phyloP scores from a whole-genome alignment of 257 asterid species.

The Dorcoceras hygrometricum region DNA sequence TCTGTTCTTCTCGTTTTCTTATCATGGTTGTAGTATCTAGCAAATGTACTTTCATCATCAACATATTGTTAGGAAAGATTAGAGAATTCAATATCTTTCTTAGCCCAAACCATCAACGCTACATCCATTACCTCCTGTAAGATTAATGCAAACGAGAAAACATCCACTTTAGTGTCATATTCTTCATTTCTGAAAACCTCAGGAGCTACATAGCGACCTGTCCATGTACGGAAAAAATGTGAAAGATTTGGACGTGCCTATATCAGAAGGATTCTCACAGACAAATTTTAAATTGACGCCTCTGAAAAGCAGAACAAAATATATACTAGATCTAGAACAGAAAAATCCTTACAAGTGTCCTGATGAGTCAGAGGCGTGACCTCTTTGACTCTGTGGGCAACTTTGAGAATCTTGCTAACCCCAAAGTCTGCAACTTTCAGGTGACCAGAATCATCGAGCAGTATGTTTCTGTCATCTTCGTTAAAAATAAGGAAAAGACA shows the following conservation, averaged over 20 bases:
- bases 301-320: not conserved
- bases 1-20: too few relatives aligned
- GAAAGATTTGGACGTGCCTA: slow-evolving; percentile 8
- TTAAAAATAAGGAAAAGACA: slow-evolving; percentile 30
- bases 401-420: slow-evolving; percentile 67
- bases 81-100: not conserved
- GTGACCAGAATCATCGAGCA: slow-evolving; percentile 87
- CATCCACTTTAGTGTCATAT: slow-evolving; percentile 82
- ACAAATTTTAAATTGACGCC: not conserved
- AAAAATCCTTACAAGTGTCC: slow-evolving; percentile 55
- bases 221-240: slow-evolving; percentile 12
- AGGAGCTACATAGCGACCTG: slow-evolving; percentile 87
- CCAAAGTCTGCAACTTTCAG: slow-evolving; percentile 94
- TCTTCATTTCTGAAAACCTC: slow-evolving; percentile 83
- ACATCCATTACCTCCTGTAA: slow-evolving; percentile 61
- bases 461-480: slow-evolving; percentile 61
- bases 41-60: too few relatives aligned
- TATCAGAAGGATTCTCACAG: not conserved
- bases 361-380: slow-evolving; percentile 45
- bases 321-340: slow-evolving; percentile 10
- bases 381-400: slow-evolving; percentile 60
- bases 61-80: too few relatives aligned
- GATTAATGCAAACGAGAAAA: slow-evolving; percentile 84
- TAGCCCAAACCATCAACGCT: slow-evolving; percentile 1
- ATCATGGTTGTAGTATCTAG: too few relatives aligned